Evolutionary conservation across 2,329 filamentous ascomycete species (phyloP), one percentile per base, ranked within the genome.

Genomic region (Trichoderma oligosporum): DNA sequence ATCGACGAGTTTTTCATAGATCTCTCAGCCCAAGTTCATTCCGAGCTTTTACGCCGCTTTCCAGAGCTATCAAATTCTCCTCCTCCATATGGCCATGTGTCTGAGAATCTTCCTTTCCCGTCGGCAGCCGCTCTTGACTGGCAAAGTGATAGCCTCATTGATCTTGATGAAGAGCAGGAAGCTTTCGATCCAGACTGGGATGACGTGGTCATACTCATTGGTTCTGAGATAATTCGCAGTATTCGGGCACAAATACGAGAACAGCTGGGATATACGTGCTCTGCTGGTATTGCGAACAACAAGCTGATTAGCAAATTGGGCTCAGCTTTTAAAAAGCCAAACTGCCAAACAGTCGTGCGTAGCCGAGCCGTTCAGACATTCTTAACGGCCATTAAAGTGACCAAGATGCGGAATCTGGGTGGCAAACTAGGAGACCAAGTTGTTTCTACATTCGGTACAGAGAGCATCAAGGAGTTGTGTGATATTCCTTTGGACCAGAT

Each of bases 1-100:
- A 89, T 97, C 56, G 94, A 99, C 69, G 94, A 99, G 72, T 91
- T 97, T 7, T 99, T 97, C 68, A 76, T 97, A 60, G 94, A 99
- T 72, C 73, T 99, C 48, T 96, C 91, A 8, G 86, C 88, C 0
- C 88, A 97, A 60, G 82, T 97, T 3, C 89, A 95, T 70, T 79
- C 80, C 2, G 78, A 88, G 25, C 74, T 99, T 47, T 72, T 96
- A 38, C 79, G 89, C 63, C 78, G 89, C 51, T 96, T 91, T 70
- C 85, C 89, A 0, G 87, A 94, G 69, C 73, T 97, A 48, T 64
- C 65, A 9, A 66, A 61, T 11, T 83, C 84, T 5, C 83, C 84
- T 5, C 78, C 87, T n/a, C 86, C 87, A 1, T 88, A 89, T 63
- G 85, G 90, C 63, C 87, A 94, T 65, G 81, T 82, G 1, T 80